These are phyloP conservation scores for Scolecobasidium constrictum DNA, from an alignment of 2,329 filamentous ascomycete species.

Conservation along the genomic window DNA sequence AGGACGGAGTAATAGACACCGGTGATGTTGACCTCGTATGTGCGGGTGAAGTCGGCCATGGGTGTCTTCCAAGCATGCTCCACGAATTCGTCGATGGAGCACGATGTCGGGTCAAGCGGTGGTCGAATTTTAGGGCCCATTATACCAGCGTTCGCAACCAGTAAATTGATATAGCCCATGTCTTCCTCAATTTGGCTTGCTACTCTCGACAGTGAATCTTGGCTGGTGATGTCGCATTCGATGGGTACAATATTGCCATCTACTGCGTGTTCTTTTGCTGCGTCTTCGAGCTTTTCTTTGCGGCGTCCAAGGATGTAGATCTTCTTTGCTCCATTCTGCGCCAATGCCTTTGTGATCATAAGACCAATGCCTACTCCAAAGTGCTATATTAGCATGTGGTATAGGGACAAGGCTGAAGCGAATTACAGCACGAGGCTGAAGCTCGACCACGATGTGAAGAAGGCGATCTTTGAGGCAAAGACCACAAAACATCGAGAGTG, in stretches of 20 bases:
- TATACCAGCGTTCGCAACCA: slow-evolving; percentile 40
- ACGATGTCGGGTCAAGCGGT: neutral
- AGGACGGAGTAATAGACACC: slow-evolving; percentile 28
- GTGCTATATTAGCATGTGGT: neutral
- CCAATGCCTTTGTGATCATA: slow-evolving; percentile 30
- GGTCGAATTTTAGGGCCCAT: slow-evolving; percentile 4
- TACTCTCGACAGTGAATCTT: slow-evolving; percentile 27
- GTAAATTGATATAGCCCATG: slow-evolving; percentile 37
- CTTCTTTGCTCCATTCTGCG: slow-evolving; percentile 28
- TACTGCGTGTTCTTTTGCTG: slow-evolving; percentile 20
- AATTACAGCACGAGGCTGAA: neutral
- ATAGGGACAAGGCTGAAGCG: neutral
- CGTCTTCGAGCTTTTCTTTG: slow-evolving; percentile 28
- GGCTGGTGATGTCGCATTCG: slow-evolving; percentile 31
- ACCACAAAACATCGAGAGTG: too few species aligned
- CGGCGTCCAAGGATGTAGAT: slow-evolving; percentile 36
- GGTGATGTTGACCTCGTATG: slow-evolving; percentile 22
- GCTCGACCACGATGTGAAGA: neutral
- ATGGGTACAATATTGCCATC: slow-evolving; percentile 26
- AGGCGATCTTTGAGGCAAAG: too few species aligned
- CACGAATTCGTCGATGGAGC: slow-evolving; percentile 7
- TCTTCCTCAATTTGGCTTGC: slow-evolving; percentile 32
- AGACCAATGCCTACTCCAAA: slow-evolving; percentile 18
- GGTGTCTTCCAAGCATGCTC: slow-evolving; percentile 6
- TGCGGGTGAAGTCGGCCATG: slow-evolving; percentile 4